Percentiles rank a stretch among this genome's conserved stretches.
These are phyloP conservation scores for Lactarius indigo DNA, from an alignment of 768 basidiomycete genomes.

Conservation along the genomic window DNA sequence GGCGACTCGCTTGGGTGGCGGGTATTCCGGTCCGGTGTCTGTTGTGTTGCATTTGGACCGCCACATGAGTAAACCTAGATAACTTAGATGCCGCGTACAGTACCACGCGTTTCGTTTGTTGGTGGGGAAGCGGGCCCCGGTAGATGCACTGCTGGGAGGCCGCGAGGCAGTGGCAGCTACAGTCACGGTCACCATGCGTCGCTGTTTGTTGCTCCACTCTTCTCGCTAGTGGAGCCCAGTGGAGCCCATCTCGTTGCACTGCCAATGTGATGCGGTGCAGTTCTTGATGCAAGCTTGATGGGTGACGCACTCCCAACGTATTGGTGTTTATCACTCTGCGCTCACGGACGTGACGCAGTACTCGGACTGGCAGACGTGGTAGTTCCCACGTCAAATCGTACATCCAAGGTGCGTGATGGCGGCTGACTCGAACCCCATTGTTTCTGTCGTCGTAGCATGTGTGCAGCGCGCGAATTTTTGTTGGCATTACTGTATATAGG, in stretches of 20 bases:
- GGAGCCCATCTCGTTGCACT: neutral
- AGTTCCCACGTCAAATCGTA: neutral
- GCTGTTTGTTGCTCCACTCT: neutral
- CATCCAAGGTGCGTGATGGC: neutral
- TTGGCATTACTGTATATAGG: too few species aligned
- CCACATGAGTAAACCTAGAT: too few species aligned
- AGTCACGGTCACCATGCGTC: neutral
- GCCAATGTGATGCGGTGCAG: neutral
- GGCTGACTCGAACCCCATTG: too few species aligned
- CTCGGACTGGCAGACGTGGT: neutral
- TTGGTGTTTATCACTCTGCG: neutral
- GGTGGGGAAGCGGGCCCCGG: neutral
- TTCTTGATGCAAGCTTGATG: too few species aligned
- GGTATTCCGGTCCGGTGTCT: neutral
- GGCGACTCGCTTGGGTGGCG: neutral
- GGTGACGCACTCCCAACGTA: neutral
- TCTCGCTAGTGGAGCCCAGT: neutral
- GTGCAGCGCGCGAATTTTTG: neutral
- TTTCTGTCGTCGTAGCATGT: neutral
- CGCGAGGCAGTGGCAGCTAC: neutral
- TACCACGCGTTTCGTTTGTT: neutral
- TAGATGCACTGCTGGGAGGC: too few species aligned
- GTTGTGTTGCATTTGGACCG: too few species aligned
- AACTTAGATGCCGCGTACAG: too few species aligned
- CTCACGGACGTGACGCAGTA: neutral